Percentiles rank a stretch among this genome's conserved stretches.
Evolutionary conservation across 2,329 filamentous ascomycete species (phyloP).

Genomic region (Coniochaeta sp.): DNA sequence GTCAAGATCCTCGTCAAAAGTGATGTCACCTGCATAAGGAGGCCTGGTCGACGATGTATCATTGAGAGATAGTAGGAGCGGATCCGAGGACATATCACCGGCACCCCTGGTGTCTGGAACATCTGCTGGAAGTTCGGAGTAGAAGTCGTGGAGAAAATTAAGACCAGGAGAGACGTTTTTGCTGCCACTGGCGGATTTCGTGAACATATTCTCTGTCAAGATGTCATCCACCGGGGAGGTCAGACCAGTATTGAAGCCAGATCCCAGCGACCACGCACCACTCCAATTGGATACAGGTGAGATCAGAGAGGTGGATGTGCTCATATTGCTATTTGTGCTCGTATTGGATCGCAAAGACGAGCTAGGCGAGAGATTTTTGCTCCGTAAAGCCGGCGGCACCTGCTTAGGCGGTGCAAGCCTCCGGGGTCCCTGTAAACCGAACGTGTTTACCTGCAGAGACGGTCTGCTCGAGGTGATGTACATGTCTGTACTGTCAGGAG

Average conservation of each 20-base stretch:
- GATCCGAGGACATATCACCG: slow-evolving; percentile 22
- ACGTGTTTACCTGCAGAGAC: slow-evolving; percentile 29
- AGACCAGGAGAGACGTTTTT: slow-evolving; percentile 17
- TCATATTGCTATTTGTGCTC: slow-evolving; percentile 24
- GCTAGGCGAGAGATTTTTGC: slow-evolving; percentile 37
- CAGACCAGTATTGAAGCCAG: slow-evolving; percentile 32
- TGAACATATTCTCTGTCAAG: slow-evolving; percentile 19
- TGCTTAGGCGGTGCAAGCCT: slow-evolving; percentile 15
- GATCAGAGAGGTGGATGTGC: slow-evolving; percentile 30
- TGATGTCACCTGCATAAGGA: slow-evolving; percentile 27
- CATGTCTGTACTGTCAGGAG: slow-evolving; percentile 4
- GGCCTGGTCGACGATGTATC: slow-evolving; percentile 21
- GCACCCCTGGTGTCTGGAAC: slow-evolving; percentile 22
- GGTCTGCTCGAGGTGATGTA: slow-evolving; percentile 16
- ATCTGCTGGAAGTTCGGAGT: slow-evolving; percentile 36
- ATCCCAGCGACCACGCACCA: slow-evolving; percentile 29
- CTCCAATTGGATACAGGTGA: slow-evolving; percentile 41
- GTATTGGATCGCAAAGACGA: slow-evolving; percentile 39
- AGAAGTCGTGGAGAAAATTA: slow-evolving; percentile 18
- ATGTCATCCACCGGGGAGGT: slow-evolving; percentile 35
- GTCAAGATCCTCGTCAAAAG: slow-evolving; percentile 21
- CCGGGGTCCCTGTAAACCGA: slow-evolving; percentile 23
- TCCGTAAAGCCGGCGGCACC: slow-evolving; percentile 18
- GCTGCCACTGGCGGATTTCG: slow-evolving; percentile 13
- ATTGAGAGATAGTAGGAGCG: slow-evolving; percentile 27